A percentile compares a stretch with the other conserved stretches of the same genome.
These are phyloP conservation scores for Penicillium atrosanguineum DNA, from an alignment of 495 filamentous ascomycete species.

Conservation along the genomic window DNA sequence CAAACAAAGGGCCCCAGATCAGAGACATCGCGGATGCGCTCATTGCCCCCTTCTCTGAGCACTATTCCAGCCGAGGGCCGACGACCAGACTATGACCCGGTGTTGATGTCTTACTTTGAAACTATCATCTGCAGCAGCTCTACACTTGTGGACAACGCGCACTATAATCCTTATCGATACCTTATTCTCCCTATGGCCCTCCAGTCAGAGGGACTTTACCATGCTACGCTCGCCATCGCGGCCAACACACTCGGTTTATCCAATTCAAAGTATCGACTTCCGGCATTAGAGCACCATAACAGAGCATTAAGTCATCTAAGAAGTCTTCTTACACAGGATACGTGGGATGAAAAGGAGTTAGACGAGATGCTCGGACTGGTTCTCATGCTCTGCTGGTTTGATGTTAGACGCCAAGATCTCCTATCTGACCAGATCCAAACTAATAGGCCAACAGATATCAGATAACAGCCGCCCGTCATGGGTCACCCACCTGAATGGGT, in stretches of 20 bases:
- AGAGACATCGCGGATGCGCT: neutral
- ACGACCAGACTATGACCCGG: conserved; percentile 14
- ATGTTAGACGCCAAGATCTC: neutral
- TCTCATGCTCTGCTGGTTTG: conserved; percentile 28
- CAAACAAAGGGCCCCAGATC: neutral
- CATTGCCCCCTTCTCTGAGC: conserved; percentile 5
- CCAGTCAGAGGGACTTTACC: conserved; percentile 22
- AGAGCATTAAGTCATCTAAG: conserved; percentile 15
- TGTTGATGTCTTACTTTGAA: conserved; percentile 24
- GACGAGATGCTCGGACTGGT: conserved; percentile 24
- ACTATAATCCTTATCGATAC: conserved; percentile 27
- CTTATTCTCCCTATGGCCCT: conserved; percentile 28
- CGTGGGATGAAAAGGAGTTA: conserved; percentile 17
- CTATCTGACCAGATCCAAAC: neutral
- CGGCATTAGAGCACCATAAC: conserved; percentile 20
- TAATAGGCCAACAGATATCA: conserved; percentile 13
- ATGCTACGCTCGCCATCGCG: conserved; percentile 24
- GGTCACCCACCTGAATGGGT: conserved; percentile 26
- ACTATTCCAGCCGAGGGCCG: neutral
- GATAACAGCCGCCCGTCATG: conserved; percentile 26
- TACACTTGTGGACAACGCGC: conserved; percentile 23
- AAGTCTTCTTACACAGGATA: conserved; percentile 8
- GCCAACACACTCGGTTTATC: conserved; percentile 23
- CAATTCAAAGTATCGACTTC: conserved; percentile 12
- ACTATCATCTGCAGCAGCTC: conserved; percentile 25